A percentile compares a stretch with the other conserved stretches of the same genome.
phyloP scores from a whole-genome alignment of 805 yeast species.

The Ogataea trehalophila region DNA sequence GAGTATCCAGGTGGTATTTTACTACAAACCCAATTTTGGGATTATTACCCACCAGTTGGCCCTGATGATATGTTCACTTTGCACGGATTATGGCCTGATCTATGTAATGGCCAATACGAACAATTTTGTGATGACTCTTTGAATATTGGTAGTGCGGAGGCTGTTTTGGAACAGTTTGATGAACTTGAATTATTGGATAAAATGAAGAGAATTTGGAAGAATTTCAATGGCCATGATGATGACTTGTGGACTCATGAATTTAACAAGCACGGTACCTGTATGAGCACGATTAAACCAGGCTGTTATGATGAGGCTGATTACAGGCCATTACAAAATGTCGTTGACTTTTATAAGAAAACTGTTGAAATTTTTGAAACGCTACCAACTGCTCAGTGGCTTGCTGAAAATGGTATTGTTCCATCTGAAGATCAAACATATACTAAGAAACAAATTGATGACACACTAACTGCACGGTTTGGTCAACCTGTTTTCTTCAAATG shows the following conservation, averaged over 20 bases:
- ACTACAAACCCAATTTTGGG: conserved; percentile 91
- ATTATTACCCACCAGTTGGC: conserved; percentile 70
- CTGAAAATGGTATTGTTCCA: conserved; percentile 70
- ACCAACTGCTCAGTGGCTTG: conserved; percentile 65
- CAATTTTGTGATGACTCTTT: conserved; percentile 69
- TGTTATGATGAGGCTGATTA: conserved; percentile 49
- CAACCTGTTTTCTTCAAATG: conserved; percentile 59
- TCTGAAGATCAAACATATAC: conserved; percentile 51
- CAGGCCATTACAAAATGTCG: conserved; percentile 42
- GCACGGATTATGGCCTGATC: conserved; percentile 89
- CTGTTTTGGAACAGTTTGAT: conserved; percentile 39
- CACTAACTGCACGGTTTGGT: conserved; percentile 47
- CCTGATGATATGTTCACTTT: conserved; percentile 68
- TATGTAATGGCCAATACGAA: conserved; percentile 75
- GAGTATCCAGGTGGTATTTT: conserved; percentile 84
- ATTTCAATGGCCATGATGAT: conserved; percentile 62
- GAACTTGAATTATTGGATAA: conserved; percentile 50
- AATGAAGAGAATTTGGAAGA: conserved; percentile 69
- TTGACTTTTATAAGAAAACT: conserved; percentile 63
- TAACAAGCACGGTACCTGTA: conserved; percentile 93
- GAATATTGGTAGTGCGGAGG: conserved; percentile 46
- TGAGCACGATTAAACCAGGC: conserved; percentile 66
- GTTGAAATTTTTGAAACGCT: conserved; percentile 52
- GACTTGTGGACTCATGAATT: conserved; percentile 85
- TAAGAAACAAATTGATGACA: conserved; percentile 47